A percentile compares a stretch with the other conserved stretches of the same genome.
phyloP scores from a whole-genome alignment of 2,329 filamentous ascomycete species.

The Aspergillus sclerotialis region DNA sequence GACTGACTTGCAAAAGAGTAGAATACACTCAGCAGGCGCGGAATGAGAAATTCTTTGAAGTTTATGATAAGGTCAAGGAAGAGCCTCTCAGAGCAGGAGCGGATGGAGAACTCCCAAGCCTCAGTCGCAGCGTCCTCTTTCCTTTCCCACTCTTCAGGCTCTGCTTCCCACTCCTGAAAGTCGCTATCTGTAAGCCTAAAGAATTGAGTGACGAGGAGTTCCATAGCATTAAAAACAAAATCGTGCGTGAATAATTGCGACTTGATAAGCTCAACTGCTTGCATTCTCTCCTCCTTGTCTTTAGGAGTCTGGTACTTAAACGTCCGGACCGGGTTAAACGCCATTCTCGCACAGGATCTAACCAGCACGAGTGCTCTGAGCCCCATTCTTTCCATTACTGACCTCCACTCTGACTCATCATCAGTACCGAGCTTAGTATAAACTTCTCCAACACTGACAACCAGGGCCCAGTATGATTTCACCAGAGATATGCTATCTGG shows the following conservation, averaged over 20 bases:
- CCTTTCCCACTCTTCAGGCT: conserved; percentile 92
- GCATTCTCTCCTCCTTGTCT: conserved; percentile 67
- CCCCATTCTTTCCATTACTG: conserved; percentile 69
- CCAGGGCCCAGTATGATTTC: conserved; percentile 76
- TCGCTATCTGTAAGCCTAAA: conserved; percentile 83
- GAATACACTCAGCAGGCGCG: conserved; percentile 77
- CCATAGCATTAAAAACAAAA: conserved; percentile 74
- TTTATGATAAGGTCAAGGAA: conserved; percentile 87
- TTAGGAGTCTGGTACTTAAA: conserved; percentile 75
- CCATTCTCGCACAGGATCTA: conserved; percentile 76
- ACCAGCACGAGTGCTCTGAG: conserved; percentile 78
- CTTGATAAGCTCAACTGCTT: conserved; percentile 64
- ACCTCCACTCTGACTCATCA: conserved; percentile 41
- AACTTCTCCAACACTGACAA: conserved; percentile 67
- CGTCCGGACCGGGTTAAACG: conserved; percentile 69
- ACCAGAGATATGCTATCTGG: conserved; percentile 72
- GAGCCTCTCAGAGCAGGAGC: conserved; percentile 86
- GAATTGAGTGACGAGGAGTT: conserved; percentile 75
- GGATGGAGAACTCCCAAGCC: conserved; percentile 86
- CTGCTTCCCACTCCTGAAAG: conserved; percentile 85
- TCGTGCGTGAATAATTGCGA: conserved; percentile 66
- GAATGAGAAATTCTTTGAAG: conserved; percentile 73
- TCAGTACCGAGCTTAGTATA: conserved; percentile 43
- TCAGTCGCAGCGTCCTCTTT: conserved; percentile 78
- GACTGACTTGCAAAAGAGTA: conserved; percentile 62